Conservation (phyloP, 2,329 filamentous ascomycete genomes). For the Fusarium veterinarium region DNA sequence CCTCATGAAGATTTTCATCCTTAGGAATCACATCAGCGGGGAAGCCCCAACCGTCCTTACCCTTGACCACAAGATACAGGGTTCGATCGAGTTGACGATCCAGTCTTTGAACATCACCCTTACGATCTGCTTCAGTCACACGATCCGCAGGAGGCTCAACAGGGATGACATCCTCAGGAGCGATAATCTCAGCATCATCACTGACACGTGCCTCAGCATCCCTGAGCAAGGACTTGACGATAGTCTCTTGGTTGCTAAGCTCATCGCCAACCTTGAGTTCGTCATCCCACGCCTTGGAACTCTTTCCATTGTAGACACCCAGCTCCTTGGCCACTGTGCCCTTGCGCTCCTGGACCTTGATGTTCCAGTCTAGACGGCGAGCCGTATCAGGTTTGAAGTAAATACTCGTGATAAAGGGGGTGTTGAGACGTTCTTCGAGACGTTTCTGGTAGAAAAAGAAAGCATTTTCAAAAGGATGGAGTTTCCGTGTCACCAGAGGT, state of each 20-base stretch:
- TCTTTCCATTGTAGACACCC: slow-evolving; percentile 81
- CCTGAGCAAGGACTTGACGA: slow-evolving; percentile 76
- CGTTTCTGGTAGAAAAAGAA: slow-evolving; percentile 98
- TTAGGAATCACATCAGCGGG: slow-evolving; percentile 76
- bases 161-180: slow-evolving; percentile 69
- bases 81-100: slow-evolving; percentile 84
- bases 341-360: slow-evolving; percentile 80
- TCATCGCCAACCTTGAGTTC: slow-evolving; percentile 82
- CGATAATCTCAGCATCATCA: slow-evolving; percentile 69
- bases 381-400: slow-evolving; percentile 95
- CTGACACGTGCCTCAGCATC: slow-evolving; percentile 77
- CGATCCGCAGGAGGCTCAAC: slow-evolving; percentile 78
- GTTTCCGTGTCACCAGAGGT: slow-evolving; percentile 84
- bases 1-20: slow-evolving; percentile 84
- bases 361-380: slow-evolving; percentile 87
- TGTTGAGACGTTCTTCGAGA: slow-evolving; percentile 88
- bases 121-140: slow-evolving; percentile 80
- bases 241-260: slow-evolving; percentile 70
- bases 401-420: slow-evolving; percentile 90
- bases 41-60: slow-evolving; percentile 83
- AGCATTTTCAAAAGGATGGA: slow-evolving; percentile 89
- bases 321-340: slow-evolving; percentile 85
- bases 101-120: slow-evolving; percentile 79
- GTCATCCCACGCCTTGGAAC: slow-evolving; percentile 85
- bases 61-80: slow-evolving; percentile 87